Base-by-base conservation (phyloP, 179 eudicot species). In the Silene noctiflora region DNA sequence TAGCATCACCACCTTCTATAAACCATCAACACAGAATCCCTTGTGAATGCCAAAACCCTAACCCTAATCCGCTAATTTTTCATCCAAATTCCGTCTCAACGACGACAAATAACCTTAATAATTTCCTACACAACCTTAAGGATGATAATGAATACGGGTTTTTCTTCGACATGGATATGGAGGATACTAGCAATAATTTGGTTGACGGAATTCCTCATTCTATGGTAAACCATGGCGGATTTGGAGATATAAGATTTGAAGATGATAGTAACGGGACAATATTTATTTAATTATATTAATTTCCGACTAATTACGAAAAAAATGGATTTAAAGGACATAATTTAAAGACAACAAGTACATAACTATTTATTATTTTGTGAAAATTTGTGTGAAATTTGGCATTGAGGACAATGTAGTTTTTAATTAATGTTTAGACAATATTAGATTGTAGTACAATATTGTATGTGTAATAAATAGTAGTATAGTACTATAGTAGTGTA, bases 161-260 rank as follows among this genome's bases (percentile, higher is more conserved):
- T 2, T 44, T 76, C 67, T 85, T 81, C 83, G 81, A 81, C 70
- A 78, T 83, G 82, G 79, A 73, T 31, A 66, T 82, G 77, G 86
- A 53, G 8, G 80, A 79, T 11, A 75, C 64, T 39, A 51, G 31
- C 72, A 74, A 16, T 17, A 63, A 80, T 29, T 63, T 78, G 12
- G 78, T 65, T 29, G 77, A 73, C 6, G 81, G 76, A 70, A 42
- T 44, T 31, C 63, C 58, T 64, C 51, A 51, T 71, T 55, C 22
- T 70, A 72, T 72, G 19, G 69, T 76, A 29, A 74, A 77, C 81
- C 81, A 70, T 59, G 48, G 69, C 75, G 84, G 71, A n/a, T 72
- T 82, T 53, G 80, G 75, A 42, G 87, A 81, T 58, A 64, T 79
- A 70, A 61, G 75, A 31, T 85, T 85, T 75, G 82, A 78, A 42